Evolutionary conservation across 2,329 filamentous ascomycete species (phyloP), one percentile per base, ranked within the genome.

Genomic region (Thermothelomyces thermophilus): DNA sequence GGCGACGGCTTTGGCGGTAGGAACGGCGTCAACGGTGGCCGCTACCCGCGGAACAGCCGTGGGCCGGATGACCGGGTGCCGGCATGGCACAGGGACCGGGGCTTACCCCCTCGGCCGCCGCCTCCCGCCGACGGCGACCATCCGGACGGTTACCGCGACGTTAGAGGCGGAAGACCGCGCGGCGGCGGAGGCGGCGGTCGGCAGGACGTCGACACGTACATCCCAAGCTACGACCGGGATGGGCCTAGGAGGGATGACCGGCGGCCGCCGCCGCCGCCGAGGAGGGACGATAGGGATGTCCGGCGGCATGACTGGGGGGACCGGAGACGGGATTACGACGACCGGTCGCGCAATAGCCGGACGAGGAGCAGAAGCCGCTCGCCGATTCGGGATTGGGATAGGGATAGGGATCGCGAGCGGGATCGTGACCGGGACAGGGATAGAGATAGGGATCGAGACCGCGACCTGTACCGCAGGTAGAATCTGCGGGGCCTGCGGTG

Each of bases 81-180:
- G 5, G 76, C 74, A 2, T 81, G 77, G 78, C 71, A 73, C 40
- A 67, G 76, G 46, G 76, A 77, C n/a, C 70, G 73, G 19, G 73
- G 58, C 5, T 60, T 77, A 11, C 74, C 74, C 3, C 74, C 74
- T 3, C 68, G 75, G 9, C 77, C 75, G 2, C 74, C 76, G 2
- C 71, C 72, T n/a, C 67, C 71, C 4, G 66, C 63, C 7, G 68
- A 71, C 53, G 53, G 58, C 5, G 71, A 72, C 41, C 68, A 70
- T 35, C 64, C 69, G 33, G 73, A 75, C 30, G 66, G 70, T 10
- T 68, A 70, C 54, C 60, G 67, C n/a, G 67, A 68, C 4, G 61
- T 39, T 9, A 51, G 64, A n/a, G 46, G 62, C 35, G 57, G 66
- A 60, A 16, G 63, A 60, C 47, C 62, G 57, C 55, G 48, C 51